phyloP scores from a whole-genome alignment of 1,139 yeast species.

The Pichia sp. region DNA sequence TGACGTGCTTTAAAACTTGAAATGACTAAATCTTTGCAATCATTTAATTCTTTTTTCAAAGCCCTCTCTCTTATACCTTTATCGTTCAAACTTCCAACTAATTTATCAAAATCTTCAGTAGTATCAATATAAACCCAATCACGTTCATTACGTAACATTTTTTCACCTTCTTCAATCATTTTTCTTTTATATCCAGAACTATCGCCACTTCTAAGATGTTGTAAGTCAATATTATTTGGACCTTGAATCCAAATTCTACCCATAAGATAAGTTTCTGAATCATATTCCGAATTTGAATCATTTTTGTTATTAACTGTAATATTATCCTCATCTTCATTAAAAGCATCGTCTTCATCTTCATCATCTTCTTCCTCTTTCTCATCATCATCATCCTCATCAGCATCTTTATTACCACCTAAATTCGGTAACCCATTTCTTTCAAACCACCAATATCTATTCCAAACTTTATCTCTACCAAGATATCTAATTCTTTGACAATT shows the following conservation, averaged over 20 bases:
- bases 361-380: slow-evolving; percentile 35
- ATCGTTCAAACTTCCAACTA: slow-evolving; percentile 64
- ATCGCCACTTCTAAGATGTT: slow-evolving; percentile 15
- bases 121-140: slow-evolving; percentile 69
- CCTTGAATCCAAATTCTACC: slow-evolving; percentile 95
- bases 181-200: slow-evolving; percentile 45
- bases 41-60: slow-evolving; percentile 55
- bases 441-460: slow-evolving; percentile 93
- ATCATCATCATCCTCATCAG: slow-evolving; percentile 35
- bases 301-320: slow-evolving; percentile 19
- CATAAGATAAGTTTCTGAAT: slow-evolving; percentile 62
- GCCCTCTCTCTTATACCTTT: slow-evolving; percentile 73
- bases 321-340: slow-evolving; percentile 33
- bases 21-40: slow-evolving; percentile 47
- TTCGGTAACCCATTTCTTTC: slow-evolving; percentile 79
- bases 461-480: slow-evolving; percentile 78
- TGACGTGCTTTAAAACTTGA: slow-evolving; percentile 57
- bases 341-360: slow-evolving; percentile 29
- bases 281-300: slow-evolving; percentile 26
- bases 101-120: slow-evolving; percentile 49
- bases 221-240: slow-evolving; percentile 62
- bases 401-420: slow-evolving; percentile 41
- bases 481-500: slow-evolving; percentile 75
- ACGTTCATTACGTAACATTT: slow-evolving; percentile 42
- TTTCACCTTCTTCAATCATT: slow-evolving; percentile 59